Evolutionary conservation across 768 basidiomycete genomes (phyloP), one percentile per base, ranked within the genome.

Genomic region (Tulasnella sp.): DNA sequence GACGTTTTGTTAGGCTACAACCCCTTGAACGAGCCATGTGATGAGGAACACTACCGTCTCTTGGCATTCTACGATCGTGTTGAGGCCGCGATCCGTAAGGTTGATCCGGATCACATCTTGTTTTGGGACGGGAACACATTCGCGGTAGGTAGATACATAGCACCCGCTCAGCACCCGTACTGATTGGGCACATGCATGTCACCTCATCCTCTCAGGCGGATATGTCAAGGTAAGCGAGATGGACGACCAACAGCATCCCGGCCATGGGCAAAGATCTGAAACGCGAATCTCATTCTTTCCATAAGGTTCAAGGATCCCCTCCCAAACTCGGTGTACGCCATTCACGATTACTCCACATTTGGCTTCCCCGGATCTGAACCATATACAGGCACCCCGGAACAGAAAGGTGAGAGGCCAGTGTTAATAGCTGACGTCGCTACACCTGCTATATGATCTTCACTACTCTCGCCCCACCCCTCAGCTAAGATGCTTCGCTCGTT

Each of bases 41-140:
- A 90, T 67, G 72, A 81, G 15, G 73, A 79, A 49, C 85, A 87
- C 69, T 76, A 73, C 10, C 74, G 83, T 48, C 71, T 92, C 54
- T 66, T 88, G 62, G 68, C 63, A 5, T 88, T 84, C 72, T 90
- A 90, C 71, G 76, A 81, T 64, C 73, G 79, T 17, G 74, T 87
- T 24, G 77, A 88, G 70, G 72, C 72, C 19, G 84, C 83, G 24
- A 88, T 92, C 67, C 82, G 85, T 43, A 73, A 75, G 21, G 71
- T 83, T 53, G 90, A 92, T 70, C 71, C 76, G 1, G 70, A 82
- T 51, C 88, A 91, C 66, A 75, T 77, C 66, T 25, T 92, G 64
- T 91, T 85, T 76, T 78, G 86, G 69, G 89, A 89, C 69, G 84
- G 84, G 21, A 91, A 88, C 74, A 89, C 87, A 49, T 91, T 84